A percentile compares a stretch with the other conserved stretches of the same genome.
phyloP scores from a whole-genome alignment of 306 rosid species.

The Rosa lucieae region DNA sequence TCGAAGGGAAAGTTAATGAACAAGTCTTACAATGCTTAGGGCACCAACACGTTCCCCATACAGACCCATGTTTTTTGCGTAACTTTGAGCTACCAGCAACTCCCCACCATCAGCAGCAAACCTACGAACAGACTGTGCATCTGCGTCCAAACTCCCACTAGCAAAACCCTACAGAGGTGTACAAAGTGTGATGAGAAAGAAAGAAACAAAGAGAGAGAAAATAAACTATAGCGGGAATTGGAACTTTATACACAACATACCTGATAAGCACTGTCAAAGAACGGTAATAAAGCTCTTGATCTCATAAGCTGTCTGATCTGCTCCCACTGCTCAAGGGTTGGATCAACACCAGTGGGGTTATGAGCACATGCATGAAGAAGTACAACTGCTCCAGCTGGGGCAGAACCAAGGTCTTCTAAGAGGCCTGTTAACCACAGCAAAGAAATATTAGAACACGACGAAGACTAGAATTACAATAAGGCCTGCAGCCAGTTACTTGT shows the following conservation, averaged over 20 bases:
- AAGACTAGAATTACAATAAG: not conserved
- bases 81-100: slow-evolving; percentile 87
- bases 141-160: slow-evolving; percentile 91
- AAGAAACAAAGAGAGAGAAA: not conserved
- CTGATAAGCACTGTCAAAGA: slow-evolving; percentile 99
- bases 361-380: slow-evolving; percentile 98
- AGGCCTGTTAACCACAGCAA: slow-evolving; percentile 57
- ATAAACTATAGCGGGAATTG: not conserved
- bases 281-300: slow-evolving; percentile 76
- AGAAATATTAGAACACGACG: slow-evolving; percentile 16
- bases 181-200: not conserved
- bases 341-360: slow-evolving; percentile 99
- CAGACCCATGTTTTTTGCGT: slow-evolving; percentile 97
- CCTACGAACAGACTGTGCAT: slow-evolving; percentile 82
- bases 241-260: slow-evolving; percentile 31
- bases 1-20: not conserved
- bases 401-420: slow-evolving; percentile 88
- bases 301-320: slow-evolving; percentile 84
- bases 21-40: slow-evolving; percentile 74
- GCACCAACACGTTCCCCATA: slow-evolving; percentile 99
- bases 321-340: slow-evolving; percentile 95
- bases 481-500: not conserved
- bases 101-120: slow-evolving; percentile 98
- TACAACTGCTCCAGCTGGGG: slow-evolving; percentile 86
- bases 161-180: slow-evolving; percentile 75